Evolutionary conservation across 331 rosid genomes (phyloP), one percentile per base, ranked within the genome.

Genomic region (Rosa hybrid): DNA sequence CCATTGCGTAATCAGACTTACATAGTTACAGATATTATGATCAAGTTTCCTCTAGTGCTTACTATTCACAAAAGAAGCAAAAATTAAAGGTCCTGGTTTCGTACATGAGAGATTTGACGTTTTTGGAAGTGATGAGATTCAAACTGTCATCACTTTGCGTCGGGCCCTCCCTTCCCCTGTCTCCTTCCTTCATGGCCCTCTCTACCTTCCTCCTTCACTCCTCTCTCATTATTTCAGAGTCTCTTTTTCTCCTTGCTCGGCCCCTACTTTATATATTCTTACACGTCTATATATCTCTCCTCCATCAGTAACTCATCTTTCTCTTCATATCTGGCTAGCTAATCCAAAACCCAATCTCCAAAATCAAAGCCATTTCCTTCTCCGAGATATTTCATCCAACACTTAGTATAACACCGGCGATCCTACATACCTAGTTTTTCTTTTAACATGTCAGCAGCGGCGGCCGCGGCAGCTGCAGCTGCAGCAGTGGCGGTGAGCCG

Each of bases 371-470:
- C 34, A 30, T 63, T 13, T 25, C n/a, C 42, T 14, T 63, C 67
- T 23, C 67, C 7, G 3, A 23, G 18, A n/a, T 57, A 23, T 16
- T 7, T 27, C 56, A 23, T 60, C 46, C 63, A 49, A 13, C 39
- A 13, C 23, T 57, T 51, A 4, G 57, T 51, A 16, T 51, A 17
- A 14, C n/a, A 50, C 54, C 17, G 49, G 12, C 49, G 54, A 50
- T 51, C 57, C 57, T 56, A 56, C 12, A 14, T 16, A 12, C 25
- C 62, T 56, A 53, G 59, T 4, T 53, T 59, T 9, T 17, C 10
- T 17, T 51, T 54, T 4, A n/a, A n/a, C 30, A 87, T 88, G 91
- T 85, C 88, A 53, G 91, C 91, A 20, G 81, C 84, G 6, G 89
- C 86, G 2, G 87, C 89, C 1, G 87, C 86, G 6, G 68, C 82